Evolutionary conservation across 345 rosid species (phyloP).

Genomic region (Odontarrhena argentea): DNA sequence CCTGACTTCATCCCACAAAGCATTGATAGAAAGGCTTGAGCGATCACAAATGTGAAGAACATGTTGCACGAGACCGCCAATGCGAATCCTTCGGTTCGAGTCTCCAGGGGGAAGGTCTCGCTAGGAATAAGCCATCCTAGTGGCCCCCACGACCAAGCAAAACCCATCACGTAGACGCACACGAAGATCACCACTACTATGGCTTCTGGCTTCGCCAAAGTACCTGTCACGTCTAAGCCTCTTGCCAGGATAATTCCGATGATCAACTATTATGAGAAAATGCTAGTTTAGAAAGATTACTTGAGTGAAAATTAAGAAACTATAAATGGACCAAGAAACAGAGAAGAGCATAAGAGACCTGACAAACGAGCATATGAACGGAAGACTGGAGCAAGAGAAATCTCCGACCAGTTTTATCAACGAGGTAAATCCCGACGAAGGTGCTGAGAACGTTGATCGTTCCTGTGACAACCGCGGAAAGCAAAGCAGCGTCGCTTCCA

Average conservation of each 20-base stretch:
- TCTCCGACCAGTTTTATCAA: conserved; percentile 45
- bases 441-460: conserved; percentile 45
- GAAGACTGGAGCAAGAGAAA: conserved; percentile 46
- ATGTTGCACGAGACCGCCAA: conserved; percentile 52
- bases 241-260: conserved; percentile 37
- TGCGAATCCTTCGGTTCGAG: conserved; percentile 47
- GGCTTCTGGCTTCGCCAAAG: conserved; percentile 7
- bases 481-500: conserved; percentile 45
- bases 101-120: conserved; percentile 59
- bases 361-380: conserved; percentile 24
- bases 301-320: not conserved
- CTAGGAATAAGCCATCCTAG: conserved; percentile 65
- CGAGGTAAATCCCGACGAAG: conserved; percentile 41
- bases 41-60: conserved; percentile 57
- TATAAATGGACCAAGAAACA: not conserved
- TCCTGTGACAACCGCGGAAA: conserved; percentile 53
- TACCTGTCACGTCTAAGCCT: conserved; percentile 33
- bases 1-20: conserved; percentile 55
- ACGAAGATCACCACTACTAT: too few relatives aligned
- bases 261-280: conserved; percentile 23
- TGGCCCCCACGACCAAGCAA: conserved; percentile 75
- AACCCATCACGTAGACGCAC: conserved; percentile 42
- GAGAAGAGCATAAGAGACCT: not conserved
- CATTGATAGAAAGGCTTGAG: conserved; percentile 54
- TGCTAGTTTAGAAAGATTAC: not conserved